These are phyloP conservation scores for Leishmania martiniquensis DNA, from an alignment of 208 protist genomes.

Conservation along the genomic window DNA sequence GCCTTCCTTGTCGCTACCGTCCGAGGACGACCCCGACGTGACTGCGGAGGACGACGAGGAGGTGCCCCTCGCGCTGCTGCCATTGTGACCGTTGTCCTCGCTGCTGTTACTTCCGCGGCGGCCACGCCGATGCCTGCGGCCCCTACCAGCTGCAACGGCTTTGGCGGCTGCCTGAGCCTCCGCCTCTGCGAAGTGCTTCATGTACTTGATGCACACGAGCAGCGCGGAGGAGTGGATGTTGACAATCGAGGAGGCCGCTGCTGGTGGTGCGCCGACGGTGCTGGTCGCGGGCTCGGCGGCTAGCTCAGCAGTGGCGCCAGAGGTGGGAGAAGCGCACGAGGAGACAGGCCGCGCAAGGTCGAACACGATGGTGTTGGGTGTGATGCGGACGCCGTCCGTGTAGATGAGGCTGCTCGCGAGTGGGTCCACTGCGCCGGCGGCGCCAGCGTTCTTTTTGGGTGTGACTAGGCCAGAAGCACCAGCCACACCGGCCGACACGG, in stretches of 20 bases:
- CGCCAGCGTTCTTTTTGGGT: not conserved
- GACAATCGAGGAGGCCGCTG: not conserved
- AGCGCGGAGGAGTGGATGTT: conserved; percentile 20
- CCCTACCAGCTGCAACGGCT: not conserved
- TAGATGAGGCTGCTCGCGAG: conserved; percentile 15
- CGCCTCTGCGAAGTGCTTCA: conserved; percentile 43
- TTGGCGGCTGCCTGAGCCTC: conserved; percentile 13
- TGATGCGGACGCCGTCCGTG: conserved; percentile 30
- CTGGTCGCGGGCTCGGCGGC: not conserved
- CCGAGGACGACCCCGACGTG: conserved; percentile 1
- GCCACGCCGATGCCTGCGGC: not conserved
- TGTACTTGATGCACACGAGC: conserved; percentile 45
- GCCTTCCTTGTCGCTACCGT: not conserved
- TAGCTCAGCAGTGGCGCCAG: not conserved
- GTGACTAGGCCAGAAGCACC: not conserved
- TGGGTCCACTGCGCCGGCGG: not conserved
- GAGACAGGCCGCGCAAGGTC: conserved; percentile 13
- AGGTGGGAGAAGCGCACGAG: not conserved
- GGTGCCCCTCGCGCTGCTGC: not conserved
- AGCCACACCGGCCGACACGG: not conserved
- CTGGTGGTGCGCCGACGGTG: not conserved
- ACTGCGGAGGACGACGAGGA: not conserved
- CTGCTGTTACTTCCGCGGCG: conserved; percentile 9
- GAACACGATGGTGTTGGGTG: conserved; percentile 25
- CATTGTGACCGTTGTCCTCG: not conserved